These are phyloP conservation scores for Rostrohypoxylon terebratum DNA, from an alignment of 495 filamentous ascomycete genomes.

Conservation along the genomic window DNA sequence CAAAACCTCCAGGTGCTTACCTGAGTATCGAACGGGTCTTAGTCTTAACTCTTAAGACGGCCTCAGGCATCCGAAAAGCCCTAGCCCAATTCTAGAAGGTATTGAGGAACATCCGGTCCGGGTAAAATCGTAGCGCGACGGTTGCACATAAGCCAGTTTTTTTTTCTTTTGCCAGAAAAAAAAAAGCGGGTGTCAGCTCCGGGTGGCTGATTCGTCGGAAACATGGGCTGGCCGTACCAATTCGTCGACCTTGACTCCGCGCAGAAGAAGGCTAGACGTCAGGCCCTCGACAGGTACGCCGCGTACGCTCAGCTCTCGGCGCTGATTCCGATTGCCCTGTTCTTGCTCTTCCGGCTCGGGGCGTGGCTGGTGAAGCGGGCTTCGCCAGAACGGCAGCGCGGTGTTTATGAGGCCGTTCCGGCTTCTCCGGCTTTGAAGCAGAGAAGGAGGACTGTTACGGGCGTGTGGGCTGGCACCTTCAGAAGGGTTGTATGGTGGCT, in stretches of 20 bases:
- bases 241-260: constrained; percentile 66
- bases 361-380: constrained; percentile 39
- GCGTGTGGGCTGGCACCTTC: constrained; percentile 36
- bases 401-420: constrained; percentile 54
- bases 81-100: neutral
- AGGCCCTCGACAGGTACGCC: constrained; percentile 69
- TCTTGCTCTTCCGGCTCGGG: constrained; percentile 55
- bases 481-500: constrained; percentile 66
- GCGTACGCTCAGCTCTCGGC: constrained; percentile 71
- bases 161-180: neutral
- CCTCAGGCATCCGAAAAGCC: neutral
- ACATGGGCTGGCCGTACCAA: constrained; percentile 71
- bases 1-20: neutral
- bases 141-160: constrained; percentile 3
- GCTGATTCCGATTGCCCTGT: constrained; percentile 61
- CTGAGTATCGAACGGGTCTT: neutral
- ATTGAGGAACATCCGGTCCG: constrained; percentile 2
- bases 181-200: constrained; percentile 6
- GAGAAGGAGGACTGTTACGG: constrained; percentile 41
- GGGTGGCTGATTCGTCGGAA: neutral
- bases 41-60: constrained; percentile 5
- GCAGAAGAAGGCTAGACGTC: constrained; percentile 66
- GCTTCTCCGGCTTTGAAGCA: constrained; percentile 59
- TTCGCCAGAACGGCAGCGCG: constrained; percentile 32
- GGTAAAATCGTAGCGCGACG: constrained; percentile 13